Base-by-base conservation (phyloP, 2,329 filamentous ascomycete species). In the Fusarium transvaalense region DNA sequence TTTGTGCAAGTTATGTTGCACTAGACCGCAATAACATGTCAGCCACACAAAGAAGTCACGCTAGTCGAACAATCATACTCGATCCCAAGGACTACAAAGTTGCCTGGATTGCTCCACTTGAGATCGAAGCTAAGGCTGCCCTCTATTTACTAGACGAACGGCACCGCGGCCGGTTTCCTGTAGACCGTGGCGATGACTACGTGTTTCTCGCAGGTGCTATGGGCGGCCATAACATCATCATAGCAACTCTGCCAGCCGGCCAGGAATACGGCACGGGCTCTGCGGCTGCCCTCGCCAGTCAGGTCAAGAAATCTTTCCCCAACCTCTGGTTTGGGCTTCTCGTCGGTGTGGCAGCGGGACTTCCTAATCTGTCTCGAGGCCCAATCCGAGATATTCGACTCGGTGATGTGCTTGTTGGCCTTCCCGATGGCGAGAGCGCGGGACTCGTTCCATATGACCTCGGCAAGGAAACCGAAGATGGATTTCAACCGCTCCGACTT, bases 281-380 rank as follows among this genome's bases (percentile, higher is more conserved):
- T 1, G 77, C 77, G 0, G 76, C 77, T 1, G 75, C 75, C 10
- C 72, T 81, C 0, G 76, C 77, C 0, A 72, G 74, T 25, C 77
- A 81, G 37, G 63, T 80, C 5, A 79, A 77, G 53, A 75, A 46
- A 19, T 75, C 71, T 29, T 80, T 80, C 27, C 77, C 75, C 0
- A 79, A 79, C 47, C 68, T 82, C 14, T 77, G 76, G 73, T 79
- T 81, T 51, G 77, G 77, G 2, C 64, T 82, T 2, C 68, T 81
- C 2, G 77, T 81, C 5, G 79, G 79, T 15, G 73, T 82, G 10
- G 79, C 77, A 10, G 75, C 77, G 0, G 79, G 78, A 0, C 71
- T 81, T 3, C 79, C 78, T 0, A 68, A 76, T 19, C 61, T 78
- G 5, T 56, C 52, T 1, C 29, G 45, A 38, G 37, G 14, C 13